Conservation (phyloP, 139 green algal genomes). For the Coelastrella sp. region DNA sequence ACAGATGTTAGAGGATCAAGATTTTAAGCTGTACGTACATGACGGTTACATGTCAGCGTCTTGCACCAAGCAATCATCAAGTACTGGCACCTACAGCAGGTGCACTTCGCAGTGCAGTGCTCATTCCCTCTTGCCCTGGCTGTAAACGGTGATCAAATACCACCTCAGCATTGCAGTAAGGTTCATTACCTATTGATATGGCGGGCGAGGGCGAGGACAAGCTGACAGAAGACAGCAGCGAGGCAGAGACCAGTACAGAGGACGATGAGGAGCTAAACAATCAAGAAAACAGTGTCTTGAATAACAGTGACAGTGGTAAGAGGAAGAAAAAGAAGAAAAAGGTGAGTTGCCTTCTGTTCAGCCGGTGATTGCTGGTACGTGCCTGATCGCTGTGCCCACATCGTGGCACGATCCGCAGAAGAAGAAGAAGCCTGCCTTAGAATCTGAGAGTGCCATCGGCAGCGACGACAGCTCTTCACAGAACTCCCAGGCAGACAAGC, state of each 20-base stretch:
- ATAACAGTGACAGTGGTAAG: not conserved
- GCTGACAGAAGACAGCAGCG: not conserved
- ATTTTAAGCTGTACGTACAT: too few species aligned
- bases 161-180: too few species aligned
- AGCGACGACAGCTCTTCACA: not conserved
- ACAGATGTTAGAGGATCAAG: too few species aligned
- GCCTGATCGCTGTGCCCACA: not conserved
- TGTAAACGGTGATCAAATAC: too few species aligned
- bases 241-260: not conserved
- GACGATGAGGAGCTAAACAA: not conserved
- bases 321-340: conserved; percentile 37
- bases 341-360: not conserved
- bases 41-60: too few species aligned
- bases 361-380: not conserved
- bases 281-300: not conserved
- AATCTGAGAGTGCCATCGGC: not conserved
- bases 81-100: too few species aligned
- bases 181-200: not conserved
- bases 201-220: not conserved
- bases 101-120: too few species aligned
- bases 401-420: not conserved
- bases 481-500: conserved; percentile 3
- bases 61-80: too few species aligned
- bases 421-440: conserved; percentile 18
- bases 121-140: too few species aligned